Conservation (phyloP, 257 asterid species). For the Gardenia jasminoides region DNA sequence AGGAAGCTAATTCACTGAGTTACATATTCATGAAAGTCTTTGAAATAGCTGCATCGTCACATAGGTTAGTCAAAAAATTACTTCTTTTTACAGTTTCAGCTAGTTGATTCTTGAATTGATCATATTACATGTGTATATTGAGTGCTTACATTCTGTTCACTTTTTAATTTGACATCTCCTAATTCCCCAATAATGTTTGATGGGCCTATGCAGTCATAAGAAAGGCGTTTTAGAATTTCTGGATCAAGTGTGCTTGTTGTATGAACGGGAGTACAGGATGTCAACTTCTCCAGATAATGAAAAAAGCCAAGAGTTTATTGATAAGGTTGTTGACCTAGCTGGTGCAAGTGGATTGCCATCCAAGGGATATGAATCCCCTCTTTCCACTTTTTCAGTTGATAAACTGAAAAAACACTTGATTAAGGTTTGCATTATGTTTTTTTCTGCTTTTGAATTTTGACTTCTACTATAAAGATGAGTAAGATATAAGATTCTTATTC, state of each 20-base stretch:
- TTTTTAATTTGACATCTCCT: background rate
- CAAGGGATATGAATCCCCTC: constrained; percentile 59
- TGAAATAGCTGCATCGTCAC: constrained; percentile 65
- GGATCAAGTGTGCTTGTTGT: constrained; percentile 80
- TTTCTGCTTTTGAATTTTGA: constrained; percentile 4
- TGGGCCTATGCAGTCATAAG: constrained; percentile 65
- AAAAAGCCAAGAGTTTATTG: constrained; percentile 51
- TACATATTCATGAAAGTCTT: constrained; percentile 60
- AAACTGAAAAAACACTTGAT: constrained; percentile 49
- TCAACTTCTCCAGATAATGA: constrained; percentile 44
- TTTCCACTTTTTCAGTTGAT: constrained; percentile 55
- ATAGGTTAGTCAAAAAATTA: constrained; percentile 53
- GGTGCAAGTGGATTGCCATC: constrained; percentile 73
- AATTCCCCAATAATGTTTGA: background rate
- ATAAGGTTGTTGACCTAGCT: constrained; percentile 72
- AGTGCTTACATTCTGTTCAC: background rate
- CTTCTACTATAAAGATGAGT: no score
- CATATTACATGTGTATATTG: background rate
- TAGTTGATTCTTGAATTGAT: background rate
- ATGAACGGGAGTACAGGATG: constrained; percentile 53
- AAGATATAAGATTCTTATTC: background rate
- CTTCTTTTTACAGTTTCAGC: background rate
- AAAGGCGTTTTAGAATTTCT: constrained; percentile 69
- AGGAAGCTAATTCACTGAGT: constrained; percentile 47
- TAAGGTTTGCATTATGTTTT: constrained; percentile 42